Evolutionary conservation across 129 eudicot genomes (phyloP).

Genomic region (carrot (Daucus carota)): DH1_v3.0 NC_030387.2:18983001-18983500

Average conservation of each 20-base stretch:
- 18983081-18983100: not conserved
- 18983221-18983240: conserved; percentile 1
- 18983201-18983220: conserved; percentile 12
- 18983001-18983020: conserved; percentile 34
- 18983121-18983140: conserved; percentile 29
- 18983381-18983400: not conserved
- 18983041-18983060: not conserved
- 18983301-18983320: not conserved
- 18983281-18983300: too few species aligned
- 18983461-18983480: too few species aligned
- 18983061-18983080: not conserved
- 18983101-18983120: conserved; percentile 20
- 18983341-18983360: not conserved
- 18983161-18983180: conserved; percentile 43
- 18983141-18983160: conserved; percentile 37
- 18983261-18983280: conserved; percentile 13
- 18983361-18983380: not conserved
- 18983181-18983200: conserved; percentile 19
- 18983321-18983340: not conserved
- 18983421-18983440: not conserved
- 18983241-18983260: not conserved
- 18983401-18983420: not conserved
- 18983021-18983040: conserved; percentile 24
- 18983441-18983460: too few species aligned
- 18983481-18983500: too few species aligned